A percentile compares a stretch with the other conserved stretches of the same genome.
Conservation (phyloP, 805 yeast species). For the Saccharomycopsis sp. region DNA sequence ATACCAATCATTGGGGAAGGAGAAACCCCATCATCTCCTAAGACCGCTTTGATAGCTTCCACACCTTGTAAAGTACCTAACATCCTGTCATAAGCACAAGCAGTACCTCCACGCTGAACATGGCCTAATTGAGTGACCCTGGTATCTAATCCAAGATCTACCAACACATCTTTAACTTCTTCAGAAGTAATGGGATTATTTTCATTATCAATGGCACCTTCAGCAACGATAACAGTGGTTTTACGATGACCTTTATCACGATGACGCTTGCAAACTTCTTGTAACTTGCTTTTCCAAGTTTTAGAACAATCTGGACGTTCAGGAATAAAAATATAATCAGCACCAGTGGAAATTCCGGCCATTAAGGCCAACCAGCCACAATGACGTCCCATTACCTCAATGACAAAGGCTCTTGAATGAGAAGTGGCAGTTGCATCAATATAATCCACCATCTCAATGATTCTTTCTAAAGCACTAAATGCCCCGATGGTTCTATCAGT, state of each 20-base stretch:
- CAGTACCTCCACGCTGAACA: slow-evolving; percentile 98
- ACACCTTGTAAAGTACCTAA: slow-evolving; percentile 95
- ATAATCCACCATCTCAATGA: slow-evolving; percentile 89
- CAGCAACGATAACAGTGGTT: slow-evolving; percentile 94
- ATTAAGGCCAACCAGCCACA: slow-evolving; percentile 98
- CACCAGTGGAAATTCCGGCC: slow-evolving; percentile 96
- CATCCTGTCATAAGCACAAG: slow-evolving; percentile 88
- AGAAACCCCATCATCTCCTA: slow-evolving; percentile 77
- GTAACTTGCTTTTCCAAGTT: slow-evolving; percentile 75
- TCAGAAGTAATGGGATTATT: slow-evolving; percentile 72
- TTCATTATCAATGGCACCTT: slow-evolving; percentile 86
- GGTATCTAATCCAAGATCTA: slow-evolving; percentile 82
- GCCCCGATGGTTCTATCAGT: slow-evolving; percentile 98
- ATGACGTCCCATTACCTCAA: slow-evolving; percentile 98
- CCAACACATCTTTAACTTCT: slow-evolving; percentile 73
- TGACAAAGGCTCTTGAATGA: slow-evolving; percentile 94
- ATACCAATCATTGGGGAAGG: slow-evolving; percentile 95
- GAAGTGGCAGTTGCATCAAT: slow-evolving; percentile 97
- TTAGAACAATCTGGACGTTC: slow-evolving; percentile 76
- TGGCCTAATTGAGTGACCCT: slow-evolving; percentile 94
- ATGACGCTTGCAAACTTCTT: slow-evolving; percentile 65
- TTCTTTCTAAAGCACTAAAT: slow-evolving; percentile 83
- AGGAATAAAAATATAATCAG: slow-evolving; percentile 90
- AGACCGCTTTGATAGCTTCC: slow-evolving; percentile 89
- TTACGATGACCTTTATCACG: slow-evolving; percentile 84